Conservation (phyloP, 306 rosid genomes). For the Prunus kanzakura region DNA sequence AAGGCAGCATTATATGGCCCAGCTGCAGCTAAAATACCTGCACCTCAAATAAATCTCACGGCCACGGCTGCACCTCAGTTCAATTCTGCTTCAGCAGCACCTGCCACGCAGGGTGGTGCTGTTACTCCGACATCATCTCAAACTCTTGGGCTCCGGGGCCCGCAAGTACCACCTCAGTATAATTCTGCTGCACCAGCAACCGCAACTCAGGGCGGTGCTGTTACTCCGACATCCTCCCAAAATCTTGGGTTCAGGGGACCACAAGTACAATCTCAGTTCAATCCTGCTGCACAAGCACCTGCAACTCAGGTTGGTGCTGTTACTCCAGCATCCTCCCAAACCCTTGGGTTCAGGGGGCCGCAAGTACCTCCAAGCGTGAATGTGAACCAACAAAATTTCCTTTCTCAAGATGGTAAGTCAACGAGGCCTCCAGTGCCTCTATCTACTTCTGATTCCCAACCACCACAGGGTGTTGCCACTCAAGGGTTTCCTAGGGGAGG, state of each 20-base stretch:
- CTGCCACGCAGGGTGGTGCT: constrained; percentile 38
- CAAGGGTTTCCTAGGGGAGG: constrained; percentile 49
- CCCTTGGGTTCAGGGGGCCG: constrained; percentile 45
- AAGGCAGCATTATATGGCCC: constrained; percentile 92
- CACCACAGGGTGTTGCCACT: constrained; percentile 31
- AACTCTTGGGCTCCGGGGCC: constrained; percentile 47
- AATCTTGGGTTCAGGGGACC: constrained; percentile 49
- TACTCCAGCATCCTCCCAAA: constrained; percentile 45
- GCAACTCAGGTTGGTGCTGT: constrained; percentile 35
- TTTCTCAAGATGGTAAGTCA: constrained; percentile 38
- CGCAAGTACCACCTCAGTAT: constrained; percentile 42
- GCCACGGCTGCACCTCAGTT: constrained; percentile 46
- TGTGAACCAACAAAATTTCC: constrained; percentile 35
- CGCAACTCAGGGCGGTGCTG: constrained; percentile 37
- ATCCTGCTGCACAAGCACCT: constrained; percentile 41
- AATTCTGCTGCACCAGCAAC: constrained; percentile 44
- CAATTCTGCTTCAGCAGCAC: constrained; percentile 39
- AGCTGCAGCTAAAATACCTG: constrained; percentile 90
- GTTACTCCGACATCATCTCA: constrained; percentile 44
- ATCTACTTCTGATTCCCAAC: constrained; percentile 38
- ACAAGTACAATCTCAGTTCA: constrained; percentile 40
- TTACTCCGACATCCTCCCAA: constrained; percentile 43
- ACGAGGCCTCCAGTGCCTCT: constrained; percentile 48
- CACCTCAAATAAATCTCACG: constrained; percentile 71
- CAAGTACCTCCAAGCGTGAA: constrained; percentile 39